Percentiles rank a stretch among this genome's conserved stretches.
phyloP scores from a whole-genome alignment of 2,329 filamentous ascomycete species.

The Tolypocladium inflatum region DNA sequence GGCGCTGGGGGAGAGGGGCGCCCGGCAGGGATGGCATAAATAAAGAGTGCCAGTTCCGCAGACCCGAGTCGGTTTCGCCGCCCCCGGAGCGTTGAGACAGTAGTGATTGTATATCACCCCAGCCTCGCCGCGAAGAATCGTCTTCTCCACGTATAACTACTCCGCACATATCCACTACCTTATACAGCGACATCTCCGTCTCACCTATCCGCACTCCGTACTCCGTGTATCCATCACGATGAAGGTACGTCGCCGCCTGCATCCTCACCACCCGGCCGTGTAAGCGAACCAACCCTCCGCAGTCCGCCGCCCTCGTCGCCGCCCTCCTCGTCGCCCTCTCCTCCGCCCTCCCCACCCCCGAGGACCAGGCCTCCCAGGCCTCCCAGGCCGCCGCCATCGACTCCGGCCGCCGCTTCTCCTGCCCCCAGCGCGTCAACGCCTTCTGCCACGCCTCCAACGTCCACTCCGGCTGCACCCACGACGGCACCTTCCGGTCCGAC shows the following conservation, averaged over 20 bases:
- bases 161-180: neutral
- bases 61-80: too few species aligned
- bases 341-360: conserved; percentile 2
- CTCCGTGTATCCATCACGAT: neutral
- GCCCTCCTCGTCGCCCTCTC: conserved; percentile 1
- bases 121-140: neutral
- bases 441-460: conserved; percentile 13
- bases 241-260: neutral
- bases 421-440: conserved; percentile 4
- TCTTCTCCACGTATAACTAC: neutral
- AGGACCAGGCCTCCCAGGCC: neutral
- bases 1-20: too few species aligned
- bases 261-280: neutral
- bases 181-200: neutral
- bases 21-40: too few species aligned
- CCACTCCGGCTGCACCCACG: conserved; percentile 6
- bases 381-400: conserved; percentile 2
- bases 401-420: conserved; percentile 7
- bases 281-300: neutral
- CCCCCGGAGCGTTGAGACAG: too few species aligned
- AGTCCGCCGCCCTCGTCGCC: conserved; percentile 1
- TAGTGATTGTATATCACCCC: neutral
- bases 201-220: too few species aligned
- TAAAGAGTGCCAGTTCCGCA: too few species aligned
- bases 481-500: conserved; percentile 6